These are phyloP conservation scores for Blastobotrys chiropterorum DNA, from an alignment of 805 yeast species.

Conservation along the genomic window DNA sequence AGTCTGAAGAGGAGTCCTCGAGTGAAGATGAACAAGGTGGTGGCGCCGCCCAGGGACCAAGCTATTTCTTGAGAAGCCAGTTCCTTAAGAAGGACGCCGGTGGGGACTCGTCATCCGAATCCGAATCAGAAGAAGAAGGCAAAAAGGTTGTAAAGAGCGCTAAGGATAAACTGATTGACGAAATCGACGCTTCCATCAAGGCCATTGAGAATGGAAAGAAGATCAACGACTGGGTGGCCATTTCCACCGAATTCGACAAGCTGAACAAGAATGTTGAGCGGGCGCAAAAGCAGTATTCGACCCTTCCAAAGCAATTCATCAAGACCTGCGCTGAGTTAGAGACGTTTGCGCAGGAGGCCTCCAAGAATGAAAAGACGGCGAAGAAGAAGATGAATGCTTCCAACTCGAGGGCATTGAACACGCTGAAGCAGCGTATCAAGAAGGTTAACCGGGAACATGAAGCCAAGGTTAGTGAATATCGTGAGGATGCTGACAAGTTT, in stretches of 20 bases:
- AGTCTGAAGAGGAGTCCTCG: slow-evolving; percentile 36
- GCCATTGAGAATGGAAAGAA: slow-evolving; percentile 62
- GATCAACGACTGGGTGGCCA: slow-evolving; percentile 72
- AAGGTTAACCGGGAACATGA: slow-evolving; percentile 69
- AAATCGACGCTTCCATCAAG: slow-evolving; percentile 61
- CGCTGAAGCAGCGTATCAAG: slow-evolving; percentile 80
- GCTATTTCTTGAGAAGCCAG: slow-evolving; percentile 30
- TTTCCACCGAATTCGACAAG: slow-evolving; percentile 70
- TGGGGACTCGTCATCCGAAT: slow-evolving; percentile 48
- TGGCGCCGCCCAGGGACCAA: slow-evolving; percentile 30
- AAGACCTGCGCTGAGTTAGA: slow-evolving; percentile 67
- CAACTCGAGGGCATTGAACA: slow-evolving; percentile 80
- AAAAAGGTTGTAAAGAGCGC: slow-evolving; percentile 88
- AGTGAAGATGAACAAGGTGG: slow-evolving; percentile 31
- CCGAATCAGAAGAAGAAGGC: slow-evolving; percentile 57
- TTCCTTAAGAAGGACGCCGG: slow-evolving; percentile 35
- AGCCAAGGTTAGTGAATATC: slow-evolving; percentile 50
- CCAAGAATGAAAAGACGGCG: slow-evolving; percentile 45
- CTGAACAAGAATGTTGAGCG: slow-evolving; percentile 59
- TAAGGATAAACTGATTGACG: slow-evolving; percentile 86
- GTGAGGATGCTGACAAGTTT: slow-evolving; percentile 68
- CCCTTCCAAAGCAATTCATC: slow-evolving; percentile 67
- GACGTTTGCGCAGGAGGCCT: slow-evolving; percentile 50
- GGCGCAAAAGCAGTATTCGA: slow-evolving; percentile 68
- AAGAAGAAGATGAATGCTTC: slow-evolving; percentile 74